phyloP scores from a whole-genome alignment of 1,284 basidiomycete species.

The Lignosus rhinocerotis region DNA sequence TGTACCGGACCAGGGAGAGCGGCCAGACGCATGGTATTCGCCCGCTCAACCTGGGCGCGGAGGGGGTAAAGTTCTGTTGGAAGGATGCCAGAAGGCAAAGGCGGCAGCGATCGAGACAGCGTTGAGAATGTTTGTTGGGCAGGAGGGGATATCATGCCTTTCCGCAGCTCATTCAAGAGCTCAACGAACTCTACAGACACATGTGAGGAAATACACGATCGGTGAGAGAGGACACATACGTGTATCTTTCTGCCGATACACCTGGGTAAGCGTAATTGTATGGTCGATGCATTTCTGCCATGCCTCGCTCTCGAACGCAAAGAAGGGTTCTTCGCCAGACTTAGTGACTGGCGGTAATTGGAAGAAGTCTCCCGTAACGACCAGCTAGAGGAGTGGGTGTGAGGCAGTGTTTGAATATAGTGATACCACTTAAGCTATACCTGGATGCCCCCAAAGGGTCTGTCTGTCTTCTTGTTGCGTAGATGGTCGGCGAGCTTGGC shows the following conservation, averaged over 20 bases:
- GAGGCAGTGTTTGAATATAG: too few species aligned
- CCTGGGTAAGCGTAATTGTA: conserved; percentile 86
- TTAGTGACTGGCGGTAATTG: conserved; percentile 91
- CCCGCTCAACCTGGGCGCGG: conserved; percentile 63
- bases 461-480: conserved; percentile 51
- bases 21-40: conserved; percentile 37
- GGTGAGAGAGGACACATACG: conserved; percentile 20
- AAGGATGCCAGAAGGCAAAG: conserved; percentile 45
- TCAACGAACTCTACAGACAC: conserved; percentile 72
- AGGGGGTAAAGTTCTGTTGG: conserved; percentile 68
- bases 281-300: conserved; percentile 82
- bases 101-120: conserved; percentile 41
- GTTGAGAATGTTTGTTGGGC: conserved; percentile 50
- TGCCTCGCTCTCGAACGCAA: conserved; percentile 87
- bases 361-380: conserved; percentile 95
- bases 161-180: conserved; percentile 90
- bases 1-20: conserved; percentile 24
- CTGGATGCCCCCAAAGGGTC: conserved; percentile 96
- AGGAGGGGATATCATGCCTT: conserved; percentile 51
- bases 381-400: conserved; percentile 48
- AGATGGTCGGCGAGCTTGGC: conserved; percentile 35
- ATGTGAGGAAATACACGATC: neutral
- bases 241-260: conserved; percentile 76
- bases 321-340: conserved; percentile 46
- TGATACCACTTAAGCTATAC: conserved; percentile 36